Conservation (phyloP, 1,139 yeast genomes). For the Yamadazyma triangularis region DNA sequence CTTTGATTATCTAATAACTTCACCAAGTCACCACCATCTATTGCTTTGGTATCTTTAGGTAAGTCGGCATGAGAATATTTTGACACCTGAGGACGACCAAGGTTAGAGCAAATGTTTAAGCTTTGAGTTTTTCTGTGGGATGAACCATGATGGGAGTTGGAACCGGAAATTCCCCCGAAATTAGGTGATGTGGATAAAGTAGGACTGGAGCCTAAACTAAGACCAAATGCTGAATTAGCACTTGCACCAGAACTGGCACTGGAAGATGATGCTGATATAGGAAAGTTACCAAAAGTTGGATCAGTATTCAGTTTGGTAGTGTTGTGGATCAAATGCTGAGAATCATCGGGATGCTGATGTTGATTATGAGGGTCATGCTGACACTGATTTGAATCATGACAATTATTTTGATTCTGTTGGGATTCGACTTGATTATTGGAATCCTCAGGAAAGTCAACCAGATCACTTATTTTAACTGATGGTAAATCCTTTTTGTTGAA, state of each 20-base stretch:
- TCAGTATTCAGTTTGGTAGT: no score
- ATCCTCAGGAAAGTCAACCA: not conserved
- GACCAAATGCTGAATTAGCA: not conserved
- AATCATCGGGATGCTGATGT: no score
- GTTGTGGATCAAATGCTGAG: no score
- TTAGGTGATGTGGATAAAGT: not conserved
- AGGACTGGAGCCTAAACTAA: not conserved
- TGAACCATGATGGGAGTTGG: no score
- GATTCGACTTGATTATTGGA: not conserved
- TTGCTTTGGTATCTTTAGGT: not conserved
- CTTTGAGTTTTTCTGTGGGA: not conserved
- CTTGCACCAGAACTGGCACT: constrained; percentile 3
- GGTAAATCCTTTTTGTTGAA: not conserved
- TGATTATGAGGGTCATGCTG: no score
- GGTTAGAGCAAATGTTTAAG: not conserved
- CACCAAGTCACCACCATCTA: not conserved
- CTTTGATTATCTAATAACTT: not conserved
- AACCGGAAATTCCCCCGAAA: no score
- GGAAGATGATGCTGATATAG: not conserved
- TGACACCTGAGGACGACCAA: not conserved
- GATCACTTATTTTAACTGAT: not conserved
- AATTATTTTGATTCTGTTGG: no score
- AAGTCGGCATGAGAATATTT: not conserved
- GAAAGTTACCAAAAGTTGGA: not conserved
- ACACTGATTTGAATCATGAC: no score